These are phyloP conservation scores for Chamaecyparis obtusa DNA, from an alignment of 75 land plant species.

Conservation along the genomic window DNA sequence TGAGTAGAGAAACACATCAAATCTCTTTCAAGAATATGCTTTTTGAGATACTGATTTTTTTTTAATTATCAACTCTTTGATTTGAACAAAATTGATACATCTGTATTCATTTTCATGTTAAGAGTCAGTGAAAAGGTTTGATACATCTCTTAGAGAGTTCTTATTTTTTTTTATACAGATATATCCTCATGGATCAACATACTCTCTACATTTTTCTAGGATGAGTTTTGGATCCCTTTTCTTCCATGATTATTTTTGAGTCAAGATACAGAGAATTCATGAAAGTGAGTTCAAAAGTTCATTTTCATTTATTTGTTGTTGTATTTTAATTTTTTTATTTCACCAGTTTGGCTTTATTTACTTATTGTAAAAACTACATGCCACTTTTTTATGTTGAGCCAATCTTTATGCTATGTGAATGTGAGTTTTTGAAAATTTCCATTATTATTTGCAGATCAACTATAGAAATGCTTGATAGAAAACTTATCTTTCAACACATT, in stretches of 20 bases:
- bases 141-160: neutral
- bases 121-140: neutral
- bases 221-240: constrained; percentile 97
- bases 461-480: neutral
- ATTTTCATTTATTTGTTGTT: neutral
- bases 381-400: neutral
- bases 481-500: neutral
- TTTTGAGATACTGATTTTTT: constrained; percentile 34
- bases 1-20: neutral
- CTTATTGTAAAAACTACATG: neutral
- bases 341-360: neutral
- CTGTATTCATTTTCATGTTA: neutral
- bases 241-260: constrained; percentile 94
- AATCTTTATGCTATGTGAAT: neutral
- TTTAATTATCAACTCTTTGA: neutral
- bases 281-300: constrained; percentile 49
- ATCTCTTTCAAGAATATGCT: neutral
- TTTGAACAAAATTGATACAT: neutral
- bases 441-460: neutral
- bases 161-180: constrained; percentile 44
- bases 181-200: constrained; percentile 98
- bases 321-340: neutral
- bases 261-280: constrained; percentile 85
- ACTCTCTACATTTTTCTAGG: constrained; percentile 96
- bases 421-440: neutral